These are phyloP conservation scores for Mangifera indica DNA, from an alignment of 345 rosid species.

Conservation along the genomic window DNA sequence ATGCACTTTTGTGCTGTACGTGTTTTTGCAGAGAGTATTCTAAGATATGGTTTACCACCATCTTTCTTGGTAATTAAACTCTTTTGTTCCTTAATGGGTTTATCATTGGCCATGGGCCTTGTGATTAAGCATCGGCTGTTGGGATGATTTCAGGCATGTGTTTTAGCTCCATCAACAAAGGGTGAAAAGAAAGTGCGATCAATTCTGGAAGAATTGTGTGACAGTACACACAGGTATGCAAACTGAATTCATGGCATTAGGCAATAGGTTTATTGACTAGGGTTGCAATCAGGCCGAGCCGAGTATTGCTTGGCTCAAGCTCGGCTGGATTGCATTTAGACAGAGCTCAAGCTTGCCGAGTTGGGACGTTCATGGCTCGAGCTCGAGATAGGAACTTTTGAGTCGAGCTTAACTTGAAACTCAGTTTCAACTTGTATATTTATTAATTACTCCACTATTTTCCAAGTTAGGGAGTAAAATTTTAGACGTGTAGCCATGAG, in stretches of 20 bases:
- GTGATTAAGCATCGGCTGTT: constrained; percentile 19
- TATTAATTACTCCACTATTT: too few relatives aligned
- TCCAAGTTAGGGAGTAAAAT: too few relatives aligned
- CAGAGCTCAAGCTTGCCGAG: too few relatives aligned
- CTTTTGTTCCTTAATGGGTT: background rate
- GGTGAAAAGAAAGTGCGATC: constrained; percentile 93
- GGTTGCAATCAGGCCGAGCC: too few relatives aligned
- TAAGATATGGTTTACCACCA: constrained; percentile 98
- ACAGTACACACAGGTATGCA: constrained; percentile 68
- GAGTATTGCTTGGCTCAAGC: too few relatives aligned
- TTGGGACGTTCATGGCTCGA: too few relatives aligned
- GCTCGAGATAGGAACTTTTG: too few relatives aligned
- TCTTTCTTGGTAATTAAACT: constrained; percentile 72
- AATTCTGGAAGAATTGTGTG: constrained; percentile 81
- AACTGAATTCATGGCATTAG: background rate
- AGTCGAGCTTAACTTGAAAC: too few relatives aligned
- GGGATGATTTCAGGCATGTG: constrained; percentile 64
- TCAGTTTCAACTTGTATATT: too few relatives aligned
- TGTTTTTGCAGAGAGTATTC: constrained; percentile 85
- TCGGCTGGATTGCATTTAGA: too few relatives aligned
- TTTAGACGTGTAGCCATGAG: too few relatives aligned
- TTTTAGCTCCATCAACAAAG: constrained; percentile 75
- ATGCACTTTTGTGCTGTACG: constrained; percentile 99
- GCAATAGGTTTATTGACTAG: background rate
- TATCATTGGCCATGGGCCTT: constrained; percentile 11